Percentiles rank a stretch among this genome's conserved stretches.
These are phyloP conservation scores for Fagopyrum esculentum DNA, from an alignment of 148 eudicot species.

Conservation along the genomic window DNA sequence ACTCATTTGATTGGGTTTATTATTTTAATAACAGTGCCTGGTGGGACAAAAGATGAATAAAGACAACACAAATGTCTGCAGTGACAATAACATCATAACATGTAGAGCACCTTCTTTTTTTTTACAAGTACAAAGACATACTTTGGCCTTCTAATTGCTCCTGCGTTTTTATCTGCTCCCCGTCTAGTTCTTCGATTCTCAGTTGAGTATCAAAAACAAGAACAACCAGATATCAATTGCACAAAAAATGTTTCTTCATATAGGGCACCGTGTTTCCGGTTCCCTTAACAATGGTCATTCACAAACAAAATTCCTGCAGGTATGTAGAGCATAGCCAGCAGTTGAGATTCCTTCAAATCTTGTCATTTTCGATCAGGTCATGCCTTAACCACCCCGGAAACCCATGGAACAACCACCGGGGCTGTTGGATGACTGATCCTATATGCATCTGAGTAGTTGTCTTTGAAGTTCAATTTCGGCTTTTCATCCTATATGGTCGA, in stretches of 20 bases:
- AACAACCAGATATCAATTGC: neutral
- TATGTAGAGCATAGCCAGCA: neutral
- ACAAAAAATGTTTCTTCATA: neutral
- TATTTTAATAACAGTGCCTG: neutral
- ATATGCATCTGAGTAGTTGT: constrained; percentile 63
- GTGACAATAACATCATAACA: neutral
- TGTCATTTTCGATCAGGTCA: constrained; percentile 11
- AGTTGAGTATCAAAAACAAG: neutral
- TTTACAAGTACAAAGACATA: constrained; percentile 6
- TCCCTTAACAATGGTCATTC: neutral
- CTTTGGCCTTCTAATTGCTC: neutral
- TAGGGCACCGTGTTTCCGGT: neutral
- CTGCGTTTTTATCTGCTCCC: neutral
- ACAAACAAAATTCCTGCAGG: neutral
- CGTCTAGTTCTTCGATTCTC: neutral
- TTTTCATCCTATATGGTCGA: constrained; percentile 57
- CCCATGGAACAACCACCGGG: constrained; percentile 86
- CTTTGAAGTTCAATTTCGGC: constrained; percentile 68
- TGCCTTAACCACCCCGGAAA: constrained; percentile 54
- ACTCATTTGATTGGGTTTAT: no score
- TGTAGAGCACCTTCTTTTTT: neutral
- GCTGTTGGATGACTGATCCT: constrained; percentile 63
- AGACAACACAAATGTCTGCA: neutral
- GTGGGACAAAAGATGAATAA: neutral
- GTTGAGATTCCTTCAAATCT: neutral